Conservation (phyloP, 306 rosid genomes). For the Lathyrus aphaca region DNA sequence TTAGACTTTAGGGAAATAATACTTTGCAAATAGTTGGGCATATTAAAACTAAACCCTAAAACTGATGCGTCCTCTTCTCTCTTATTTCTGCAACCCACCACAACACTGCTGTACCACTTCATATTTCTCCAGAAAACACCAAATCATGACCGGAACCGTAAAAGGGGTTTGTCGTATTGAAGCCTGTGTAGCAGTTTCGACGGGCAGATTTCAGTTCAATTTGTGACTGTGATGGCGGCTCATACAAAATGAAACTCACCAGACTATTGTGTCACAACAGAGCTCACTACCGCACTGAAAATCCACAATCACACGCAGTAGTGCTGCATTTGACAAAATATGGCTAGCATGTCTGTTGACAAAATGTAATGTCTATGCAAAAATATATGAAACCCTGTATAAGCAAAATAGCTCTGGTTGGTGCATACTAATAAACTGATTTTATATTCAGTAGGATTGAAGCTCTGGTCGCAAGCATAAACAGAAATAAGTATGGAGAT, state of each 20-base stretch:
- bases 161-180: not conserved
- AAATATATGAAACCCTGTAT: constrained; percentile 15
- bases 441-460: constrained; percentile 24
- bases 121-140: not conserved
- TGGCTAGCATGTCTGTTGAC: not conserved
- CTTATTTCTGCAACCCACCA: not conserved
- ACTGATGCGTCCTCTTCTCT: not conserved
- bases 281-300: not conserved
- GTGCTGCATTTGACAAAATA: not conserved
- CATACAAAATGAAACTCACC: not conserved
- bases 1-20: constrained; percentile 7
- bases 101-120: not conserved
- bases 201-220: not conserved
- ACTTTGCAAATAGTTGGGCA: not conserved
- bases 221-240: not conserved
- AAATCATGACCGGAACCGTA: not conserved
- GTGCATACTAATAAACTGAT: not conserved
- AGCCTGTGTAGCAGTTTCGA: not conserved
- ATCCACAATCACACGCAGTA: not conserved
- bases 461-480: constrained; percentile 26
- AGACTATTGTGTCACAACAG: not conserved
- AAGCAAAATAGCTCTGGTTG: constrained; percentile 3
- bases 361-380: no score
- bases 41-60: constrained; percentile 9
- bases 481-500: constrained; percentile 28